A percentile compares a stretch with the other conserved stretches of the same genome.
phyloP scores from a whole-genome alignment of 2,329 filamentous ascomycete genomes.

The Conoideocrella luteorostrata region DNA sequence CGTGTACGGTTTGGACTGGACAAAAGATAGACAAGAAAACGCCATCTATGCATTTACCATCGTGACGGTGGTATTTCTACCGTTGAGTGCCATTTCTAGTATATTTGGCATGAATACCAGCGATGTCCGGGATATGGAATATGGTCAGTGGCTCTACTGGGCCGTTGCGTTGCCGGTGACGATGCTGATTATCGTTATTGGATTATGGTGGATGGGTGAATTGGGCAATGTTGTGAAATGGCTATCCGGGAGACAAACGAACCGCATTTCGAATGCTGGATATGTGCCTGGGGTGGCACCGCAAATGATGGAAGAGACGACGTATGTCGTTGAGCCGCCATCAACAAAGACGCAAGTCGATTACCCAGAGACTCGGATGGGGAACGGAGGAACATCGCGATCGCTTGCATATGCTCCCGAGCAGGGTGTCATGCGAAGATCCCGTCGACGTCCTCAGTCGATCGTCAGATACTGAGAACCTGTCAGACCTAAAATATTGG shows the following conservation, averaged over 20 bases:
- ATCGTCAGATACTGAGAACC: neutral
- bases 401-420: neutral
- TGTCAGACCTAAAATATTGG: neutral
- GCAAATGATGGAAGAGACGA: neutral
- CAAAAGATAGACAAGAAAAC: constrained; percentile 39
- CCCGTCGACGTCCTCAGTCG: neutral
- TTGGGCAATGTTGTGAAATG: constrained; percentile 27
- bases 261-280: neutral
- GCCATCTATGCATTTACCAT: constrained; percentile 45
- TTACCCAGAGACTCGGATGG: neutral
- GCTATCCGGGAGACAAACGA: constrained; percentile 16
- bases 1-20: constrained; percentile 30
- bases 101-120: constrained; percentile 49
- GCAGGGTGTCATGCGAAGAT: neutral
- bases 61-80: constrained; percentile 43
- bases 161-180: constrained; percentile 41
- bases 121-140: constrained; percentile 43
- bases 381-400: neutral
- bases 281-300: neutral
- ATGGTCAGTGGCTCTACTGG: constrained; percentile 45
- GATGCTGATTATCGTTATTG: constrained; percentile 28
- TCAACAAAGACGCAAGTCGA: neutral
- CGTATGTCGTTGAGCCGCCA: neutral
- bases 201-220: constrained; percentile 38
- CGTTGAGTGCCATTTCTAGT: constrained; percentile 38